Conservation (phyloP, 2,329 filamentous ascomycete species). For the Colletotrichum sp. region DNA sequence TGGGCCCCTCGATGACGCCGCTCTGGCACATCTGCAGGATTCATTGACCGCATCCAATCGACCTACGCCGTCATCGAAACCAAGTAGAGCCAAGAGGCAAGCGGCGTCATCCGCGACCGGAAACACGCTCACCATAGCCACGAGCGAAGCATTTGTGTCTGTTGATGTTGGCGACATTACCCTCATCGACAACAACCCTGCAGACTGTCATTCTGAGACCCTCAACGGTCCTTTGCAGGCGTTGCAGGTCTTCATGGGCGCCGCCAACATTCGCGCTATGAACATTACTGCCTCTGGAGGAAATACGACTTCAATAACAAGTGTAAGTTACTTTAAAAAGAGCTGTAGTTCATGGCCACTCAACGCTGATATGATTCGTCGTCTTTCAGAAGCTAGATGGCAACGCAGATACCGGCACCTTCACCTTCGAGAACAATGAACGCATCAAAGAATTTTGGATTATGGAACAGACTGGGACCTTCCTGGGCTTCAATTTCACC, state of each 20-base stretch:
- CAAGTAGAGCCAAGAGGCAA: neutral
- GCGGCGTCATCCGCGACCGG: neutral
- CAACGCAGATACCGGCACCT: neutral
- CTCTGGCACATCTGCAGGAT: neutral
- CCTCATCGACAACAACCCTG: neutral
- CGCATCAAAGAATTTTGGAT: slow-evolving; percentile 3
- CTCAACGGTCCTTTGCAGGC: neutral
- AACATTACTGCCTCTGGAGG: neutral
- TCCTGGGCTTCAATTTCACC: slow-evolving; percentile 12
- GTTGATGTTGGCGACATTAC: slow-evolving; percentile 5
- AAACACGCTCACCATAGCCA: neutral
- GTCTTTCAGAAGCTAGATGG: neutral
- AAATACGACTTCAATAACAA: neutral
- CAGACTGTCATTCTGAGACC: neutral
- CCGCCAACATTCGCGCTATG: slow-evolving; percentile 6
- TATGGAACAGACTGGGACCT: neutral
- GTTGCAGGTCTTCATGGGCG: neutral
- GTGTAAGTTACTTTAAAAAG: neutral
- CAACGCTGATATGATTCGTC: too few relatives aligned
- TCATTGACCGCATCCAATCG: neutral
- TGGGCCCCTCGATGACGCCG: neutral
- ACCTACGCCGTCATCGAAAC: neutral
- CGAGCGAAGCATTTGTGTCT: neutral
- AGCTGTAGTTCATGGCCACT: too few relatives aligned
- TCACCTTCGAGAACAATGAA: neutral